Evolutionary conservation across 495 filamentous ascomycete species (phyloP), one percentile per base, ranked within the genome.

Genomic region (Bombardia bombarda): DNA sequence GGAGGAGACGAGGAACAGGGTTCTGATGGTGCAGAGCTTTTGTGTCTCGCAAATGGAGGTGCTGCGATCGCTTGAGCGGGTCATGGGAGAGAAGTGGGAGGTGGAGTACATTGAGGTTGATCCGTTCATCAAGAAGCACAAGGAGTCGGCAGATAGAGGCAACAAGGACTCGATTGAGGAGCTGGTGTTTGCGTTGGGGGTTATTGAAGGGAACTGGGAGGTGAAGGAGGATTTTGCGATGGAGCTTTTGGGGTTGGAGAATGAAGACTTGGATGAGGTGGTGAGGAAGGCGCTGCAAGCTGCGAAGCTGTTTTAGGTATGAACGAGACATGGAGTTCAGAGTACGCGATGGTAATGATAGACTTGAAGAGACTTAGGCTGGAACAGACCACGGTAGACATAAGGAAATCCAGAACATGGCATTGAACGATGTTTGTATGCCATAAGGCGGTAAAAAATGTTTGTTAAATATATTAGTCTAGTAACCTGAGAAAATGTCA

Each of bases 31-130:
- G 7, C 47, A 69, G n/a, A 62, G 68, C 13, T 66, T 67, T 16
- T 55, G 53, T 1, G 58, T 65, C 1, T 68, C 68, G 3, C 71
- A 72, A 55, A 56, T 62, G 4, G 51, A 77, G 26, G 53, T 78
- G 18, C 41, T 78, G 1, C 50, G 47, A 2, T 41, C 63, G 10
- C 56, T 71, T 9, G 66, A 70, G 31, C 68, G 65, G 46, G 50
- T 21, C 17, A 60, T 13, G 57, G 44, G 48, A 34, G 19, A 36
- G 19, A 2, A 22, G 20, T 64, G 53, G 51, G 32, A 24, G 21
- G 49, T 55, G 7, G 33, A 38, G 37, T 24, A 40, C 13, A 28
- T 23, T 0, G 51, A 48, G 17, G 40, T 30, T 13, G 40, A 55
- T 6, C 49, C 37, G 21, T 60, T 47, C 25, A 47, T 60, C 18